phyloP scores from a whole-genome alignment of 148 eudicot genomes.

The Tetragonia tetragonoides region DNA sequence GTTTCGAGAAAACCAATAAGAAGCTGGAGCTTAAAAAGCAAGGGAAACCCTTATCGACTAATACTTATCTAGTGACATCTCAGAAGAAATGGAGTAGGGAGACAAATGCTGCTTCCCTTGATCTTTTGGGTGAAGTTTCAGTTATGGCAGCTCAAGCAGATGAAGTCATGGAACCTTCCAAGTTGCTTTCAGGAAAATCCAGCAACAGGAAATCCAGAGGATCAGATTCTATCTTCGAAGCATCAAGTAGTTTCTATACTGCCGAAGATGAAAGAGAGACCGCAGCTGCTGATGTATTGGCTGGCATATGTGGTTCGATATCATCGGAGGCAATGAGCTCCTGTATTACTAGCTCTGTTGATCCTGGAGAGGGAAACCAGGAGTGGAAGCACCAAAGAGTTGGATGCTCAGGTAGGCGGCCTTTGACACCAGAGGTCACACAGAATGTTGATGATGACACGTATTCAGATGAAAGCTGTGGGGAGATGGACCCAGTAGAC shows the following conservation, averaged over 20 bases:
- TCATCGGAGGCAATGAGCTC: constrained; percentile 91
- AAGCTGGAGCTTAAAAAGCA: constrained; percentile 45
- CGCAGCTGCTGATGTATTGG: constrained; percentile 87
- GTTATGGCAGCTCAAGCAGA: constrained; percentile 63
- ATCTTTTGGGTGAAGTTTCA: constrained; percentile 73
- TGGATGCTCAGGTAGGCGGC: constrained; percentile 36
- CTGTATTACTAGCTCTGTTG: constrained; percentile 78
- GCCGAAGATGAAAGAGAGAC: constrained; percentile 65
- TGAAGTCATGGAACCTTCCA: constrained; percentile 39
- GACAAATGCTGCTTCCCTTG: constrained; percentile 67
- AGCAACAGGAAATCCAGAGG: constrained; percentile 30
- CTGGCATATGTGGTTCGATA: constrained; percentile 83
- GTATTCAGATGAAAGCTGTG: constrained; percentile 91
- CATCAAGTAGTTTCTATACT: constrained; percentile 42
- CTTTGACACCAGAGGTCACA: constrained; percentile 63
- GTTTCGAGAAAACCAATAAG: constrained; percentile 58
- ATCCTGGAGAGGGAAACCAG: constrained; percentile 53
- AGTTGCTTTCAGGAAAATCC: constrained; percentile 25
- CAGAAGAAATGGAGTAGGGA: constrained; percentile 67
- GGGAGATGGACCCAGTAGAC: constrained; percentile 55
- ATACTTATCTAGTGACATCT: constrained; percentile 61
- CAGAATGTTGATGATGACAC: constrained; percentile 61
- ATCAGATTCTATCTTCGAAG: constrained; percentile 35
- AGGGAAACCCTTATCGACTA: constrained; percentile 44
- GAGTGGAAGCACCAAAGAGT: constrained; percentile 45